Base-by-base conservation (phyloP, 345 rosid genomes). In the Isatis tinctoria region DNA sequence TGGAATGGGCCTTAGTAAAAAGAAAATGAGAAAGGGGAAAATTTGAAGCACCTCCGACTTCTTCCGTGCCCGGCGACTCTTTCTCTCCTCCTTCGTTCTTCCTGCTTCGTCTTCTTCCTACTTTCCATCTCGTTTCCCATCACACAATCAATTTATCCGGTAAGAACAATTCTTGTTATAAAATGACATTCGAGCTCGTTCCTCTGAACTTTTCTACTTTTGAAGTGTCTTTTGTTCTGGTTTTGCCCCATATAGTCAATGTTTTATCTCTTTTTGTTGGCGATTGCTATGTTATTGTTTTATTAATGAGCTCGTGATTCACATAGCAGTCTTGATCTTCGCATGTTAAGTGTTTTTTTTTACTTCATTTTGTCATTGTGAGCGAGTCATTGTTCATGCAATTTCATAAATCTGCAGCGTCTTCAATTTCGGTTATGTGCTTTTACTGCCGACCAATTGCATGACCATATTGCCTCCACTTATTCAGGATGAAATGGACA, bases 401-500 rank as follows among this genome's bases (percentile, higher is more conserved):
- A 27, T 56, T 12, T 41, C 41, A 40, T 40, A 66, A 22, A 49
- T 49, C 33, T 68, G 51, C 49, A 14, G 14, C 37, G 52, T 40
- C 64, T n/a, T 69, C 44, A 13, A 14, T 43, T 62, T 35, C 22
- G 16, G 18, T 22, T 28, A 24, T 48, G 68, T 17, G 60, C 45
- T 60, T 60, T 35, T n/a, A 70, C 39, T 47, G 48, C 48, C 40
- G 54, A 48, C 53, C 32, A 53, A 18, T 60, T 36, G 48, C 10
- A 47, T 67, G 53, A 48, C 60, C 74, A 39, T 60, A 67, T 69
- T 32, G 59, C 10, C 54, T 68, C 65, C 32, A 5, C 30, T 56
- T 32, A 67, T 65, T 74, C 64, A 83, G 90, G 86, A 82, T 52
- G 86, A 84, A 36, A 70, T 70, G 78, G 90, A 86, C 33, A 74